Evolutionary conservation across 2,329 filamentous ascomycete species (phyloP), one percentile per base, ranked within the genome.

Genomic region (Pseudonectria buxi): DNA sequence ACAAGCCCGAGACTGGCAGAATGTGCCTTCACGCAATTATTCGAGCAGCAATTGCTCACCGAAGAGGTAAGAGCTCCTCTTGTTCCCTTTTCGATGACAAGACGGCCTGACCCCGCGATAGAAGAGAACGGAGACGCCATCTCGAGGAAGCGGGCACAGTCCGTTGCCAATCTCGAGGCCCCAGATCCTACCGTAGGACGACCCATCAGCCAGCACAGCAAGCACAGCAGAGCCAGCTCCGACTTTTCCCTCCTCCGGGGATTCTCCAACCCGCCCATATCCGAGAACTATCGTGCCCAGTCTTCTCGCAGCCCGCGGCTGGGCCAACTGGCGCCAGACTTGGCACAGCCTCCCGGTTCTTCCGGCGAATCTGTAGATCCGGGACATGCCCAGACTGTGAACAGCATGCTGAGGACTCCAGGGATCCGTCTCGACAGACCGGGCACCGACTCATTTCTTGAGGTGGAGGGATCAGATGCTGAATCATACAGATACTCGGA

Each of bases 11-110:
- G 50, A 82, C 76, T 43, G 80, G 86, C 47, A 81, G 83, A 54
- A 74, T 78, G 51, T 89, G 85, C 55, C 72, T 96, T 28, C 81
- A 82, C 32, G 72, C 81, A 15, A 81, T 95, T 45, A 63, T 95
- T 38, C 75, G 79, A 53, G 78, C 79, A 26, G 77, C 89, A 26
- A 74, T 92, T 46, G 64, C 74, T 32, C 72, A 72, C 50, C 74
- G 76, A 61, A 73, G 74, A 68, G 82, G 86, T 90, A 64, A 70
- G 77, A 70, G 28, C 13, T 36, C 27, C 26, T 36, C n/a, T n/a
- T n/a, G n/a, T 31, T 29, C 30, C 32, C 36, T 32, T 35, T 10
- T 10, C 11, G 11, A 15, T 29, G 10, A 11, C 7, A 30, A 13
- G 16, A 10, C 15, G 10, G 18, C 18, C 33, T 25, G 10, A 35